Evolutionary conservation across 345 rosid species (phyloP).

Genomic region (Pistacia vera): DNA sequence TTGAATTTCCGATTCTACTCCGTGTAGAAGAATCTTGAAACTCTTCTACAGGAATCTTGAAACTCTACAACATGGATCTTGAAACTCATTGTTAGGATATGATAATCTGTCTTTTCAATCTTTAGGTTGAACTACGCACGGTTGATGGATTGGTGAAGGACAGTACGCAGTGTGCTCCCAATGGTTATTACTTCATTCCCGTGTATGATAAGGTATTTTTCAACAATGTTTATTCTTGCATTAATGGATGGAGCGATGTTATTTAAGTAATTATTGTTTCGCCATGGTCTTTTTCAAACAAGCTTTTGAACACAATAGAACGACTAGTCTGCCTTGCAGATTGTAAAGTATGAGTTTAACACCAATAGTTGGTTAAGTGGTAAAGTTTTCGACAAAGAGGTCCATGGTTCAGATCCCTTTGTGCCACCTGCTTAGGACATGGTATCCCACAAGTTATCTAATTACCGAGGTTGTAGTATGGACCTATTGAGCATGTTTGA

Average conservation of each 20-base stretch:
- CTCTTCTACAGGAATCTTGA: too few relatives aligned
- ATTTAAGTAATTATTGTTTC: not conserved
- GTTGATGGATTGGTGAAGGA: slow-evolving; percentile 95
- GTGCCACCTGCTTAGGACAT: too few relatives aligned
- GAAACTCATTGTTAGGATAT: not conserved
- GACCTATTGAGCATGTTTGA: too few relatives aligned
- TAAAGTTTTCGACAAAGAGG: too few relatives aligned
- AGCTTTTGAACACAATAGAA: too few relatives aligned
- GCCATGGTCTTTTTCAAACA: not conserved
- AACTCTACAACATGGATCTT: too few relatives aligned
- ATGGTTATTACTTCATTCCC: slow-evolving; percentile 92
- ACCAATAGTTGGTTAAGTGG: too few relatives aligned
- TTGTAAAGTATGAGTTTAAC: not conserved
- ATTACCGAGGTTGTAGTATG: too few relatives aligned
- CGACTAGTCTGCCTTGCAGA: not conserved
- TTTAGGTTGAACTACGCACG: slow-evolving; percentile 86
- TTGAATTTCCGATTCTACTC: not conserved
- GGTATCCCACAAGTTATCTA: too few relatives aligned
- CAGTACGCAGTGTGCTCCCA: slow-evolving; percentile 94
- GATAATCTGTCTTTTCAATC: not conserved
- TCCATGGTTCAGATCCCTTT: too few relatives aligned
- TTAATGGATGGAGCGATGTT: not conserved
- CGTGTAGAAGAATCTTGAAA: not conserved
- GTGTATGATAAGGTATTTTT: slow-evolving; percentile 85
- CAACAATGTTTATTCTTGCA: not conserved